Evolutionary conservation across 2,329 filamentous ascomycete species (phyloP), one percentile per base, ranked within the genome.

Genomic region (Phialocephala sp.): DNA sequence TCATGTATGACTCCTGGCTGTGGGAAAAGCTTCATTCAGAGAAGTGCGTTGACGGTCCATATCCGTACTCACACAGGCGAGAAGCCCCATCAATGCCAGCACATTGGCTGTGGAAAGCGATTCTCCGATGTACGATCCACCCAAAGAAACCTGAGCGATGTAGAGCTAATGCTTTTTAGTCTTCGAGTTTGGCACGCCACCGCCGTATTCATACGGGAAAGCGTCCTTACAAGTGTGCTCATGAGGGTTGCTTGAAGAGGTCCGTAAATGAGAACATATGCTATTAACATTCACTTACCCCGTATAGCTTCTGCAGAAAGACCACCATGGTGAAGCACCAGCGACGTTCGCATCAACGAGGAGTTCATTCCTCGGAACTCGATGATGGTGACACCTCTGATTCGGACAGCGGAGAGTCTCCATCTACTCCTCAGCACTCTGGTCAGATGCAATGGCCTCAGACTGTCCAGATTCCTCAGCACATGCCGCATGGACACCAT

Each of bases 191-290:
- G 59, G 76, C 76, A 52, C 73, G 76, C 39, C 89, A 91, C 74
- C 88, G 89, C 72, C 85, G 89, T 62, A 91, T 91, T 74, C 89
- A 91, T 77, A 91, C 89, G 54, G 90, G 90, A 71, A 89, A 91
- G 77, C 81, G 88, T 27, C 89, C 89, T 2, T 90, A 90, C 74
- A 81, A 83, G 52, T 91, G 88, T 78, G 81, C 79, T 56, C 84
- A 83, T n/a, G 74, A 77, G 57, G 75, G 75, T 3, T 77, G 76
- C 62, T 66, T 76, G 39, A 77, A 77, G 61, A 77, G 75, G 75
- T 77, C 66, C 32, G 72, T 74, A 37, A 54, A 64, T 12, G 43
- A 57, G 50, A 27, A 22, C 22, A 41, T 41, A 43, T 37, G 66
- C 63, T 27, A 54, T 66, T 58, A 64, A 63, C 65, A 41, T 32